Conservation (phyloP, 768 basidiomycete species). For the Holtermannia corniformis region DNA sequence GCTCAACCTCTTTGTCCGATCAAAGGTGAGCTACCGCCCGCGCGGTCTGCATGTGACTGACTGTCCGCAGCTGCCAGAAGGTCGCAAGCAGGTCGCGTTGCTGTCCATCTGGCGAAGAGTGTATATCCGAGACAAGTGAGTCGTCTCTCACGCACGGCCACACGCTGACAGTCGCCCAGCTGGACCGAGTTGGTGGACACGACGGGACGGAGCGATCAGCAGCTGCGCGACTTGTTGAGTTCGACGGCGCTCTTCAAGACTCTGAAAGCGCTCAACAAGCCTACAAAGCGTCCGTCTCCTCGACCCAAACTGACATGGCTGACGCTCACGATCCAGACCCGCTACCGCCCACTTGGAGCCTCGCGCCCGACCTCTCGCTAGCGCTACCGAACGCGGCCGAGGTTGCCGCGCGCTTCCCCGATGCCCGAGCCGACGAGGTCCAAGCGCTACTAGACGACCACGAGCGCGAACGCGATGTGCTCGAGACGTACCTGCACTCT, state of each 20-base stretch:
- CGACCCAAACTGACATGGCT: not conserved
- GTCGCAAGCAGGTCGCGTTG: conserved; percentile 59
- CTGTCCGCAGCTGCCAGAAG: conserved; percentile 57
- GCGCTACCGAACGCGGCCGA: conserved; percentile 25
- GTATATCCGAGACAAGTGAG: conserved; percentile 80
- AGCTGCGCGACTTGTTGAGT: conserved; percentile 61
- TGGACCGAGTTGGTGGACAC: conserved; percentile 72
- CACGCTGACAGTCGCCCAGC: conserved; percentile 44
- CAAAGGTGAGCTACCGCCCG: conserved; percentile 54
- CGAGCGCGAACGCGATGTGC: conserved; percentile 29
- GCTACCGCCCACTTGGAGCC: conserved; percentile 22
- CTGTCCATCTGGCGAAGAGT: conserved; percentile 77
- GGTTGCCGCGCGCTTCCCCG: conserved; percentile 34
- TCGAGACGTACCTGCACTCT: conserved; percentile 19
- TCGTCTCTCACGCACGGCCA: conserved; percentile 11
- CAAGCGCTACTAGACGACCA: conserved; percentile 35
- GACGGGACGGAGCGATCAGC: conserved; percentile 62
- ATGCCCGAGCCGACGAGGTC: conserved; percentile 20
- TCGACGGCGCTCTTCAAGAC: conserved; percentile 66
- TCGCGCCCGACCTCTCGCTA: conserved; percentile 23
- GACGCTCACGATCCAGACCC: not conserved
- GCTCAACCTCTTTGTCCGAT: conserved; percentile 28
- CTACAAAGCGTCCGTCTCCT: conserved; percentile 11
- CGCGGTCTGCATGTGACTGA: conserved; percentile 49
- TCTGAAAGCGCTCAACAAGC: conserved; percentile 38